Evolutionary conservation across 2,329 filamentous ascomycete species (phyloP), one percentile per base, ranked within the genome.

Genomic region (Clarireedia sp.): DNA sequence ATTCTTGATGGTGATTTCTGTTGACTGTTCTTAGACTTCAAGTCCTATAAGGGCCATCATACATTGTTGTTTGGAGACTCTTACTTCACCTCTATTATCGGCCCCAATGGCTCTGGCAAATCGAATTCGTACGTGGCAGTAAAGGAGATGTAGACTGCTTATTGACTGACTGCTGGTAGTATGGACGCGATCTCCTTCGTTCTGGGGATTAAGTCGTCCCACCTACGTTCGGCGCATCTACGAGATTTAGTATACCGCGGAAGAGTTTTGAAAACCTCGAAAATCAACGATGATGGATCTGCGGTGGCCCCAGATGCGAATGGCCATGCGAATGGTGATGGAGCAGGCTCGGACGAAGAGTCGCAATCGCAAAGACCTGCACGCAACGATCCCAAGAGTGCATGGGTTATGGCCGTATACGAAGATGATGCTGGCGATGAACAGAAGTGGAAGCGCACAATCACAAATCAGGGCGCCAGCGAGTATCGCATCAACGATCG

Each of bases 121-220:
- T 99, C 94, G 19, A 99, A 99, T 72, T 96, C 91, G 89, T 92
- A 74, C 70, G 89, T 91, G 50, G 24, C 37, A 72, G 68, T 38
- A 29, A 54, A 61, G 46, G 61, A 40, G 16, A 46, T 43, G 37
- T 47, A 41, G 26, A 47, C 23, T 37, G 24, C 57, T 56, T 47
- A 61, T 66, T 68, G 51, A 71, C 23, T 59, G 21, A 41, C n/a
- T 3, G 10, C 9, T 38, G 12, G 21, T 67, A 95, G 89, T 58
- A 99, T 99, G 94, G 94, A 99, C 71, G 94, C 94, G 64, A 99
- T 99, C 65, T 99, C 94, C 63, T 99, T 99, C 73, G 94, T 99
- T 57, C 82, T 99, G 56, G 94, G 94, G 62, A 97, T 99, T 71
- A 96, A 97, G 71, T 99, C 94, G 3, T 95, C 92, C n/a, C 92